Percentiles rank a stretch among this genome's conserved stretches.
These are phyloP conservation scores for Aspergillus aculeatinus DNA, from an alignment of 2,329 filamentous ascomycete genomes.

Conservation along the genomic window DNA sequence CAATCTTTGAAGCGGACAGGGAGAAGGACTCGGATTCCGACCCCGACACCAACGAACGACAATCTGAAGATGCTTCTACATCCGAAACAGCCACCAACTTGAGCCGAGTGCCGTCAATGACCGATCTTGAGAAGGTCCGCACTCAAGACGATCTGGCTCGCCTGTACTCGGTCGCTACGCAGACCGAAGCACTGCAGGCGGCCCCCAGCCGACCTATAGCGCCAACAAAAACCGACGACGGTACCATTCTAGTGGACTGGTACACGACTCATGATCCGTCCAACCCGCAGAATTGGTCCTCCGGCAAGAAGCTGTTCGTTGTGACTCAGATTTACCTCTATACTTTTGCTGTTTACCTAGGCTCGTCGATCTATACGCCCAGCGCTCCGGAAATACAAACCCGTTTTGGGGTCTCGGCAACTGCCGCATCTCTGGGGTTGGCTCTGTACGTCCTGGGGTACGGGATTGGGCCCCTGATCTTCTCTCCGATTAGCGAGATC, in stretches of 20 bases:
- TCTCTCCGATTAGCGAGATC: slow-evolving; percentile 7
- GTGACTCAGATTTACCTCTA: slow-evolving; percentile 7
- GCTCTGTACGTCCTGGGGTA: slow-evolving; percentile 6
- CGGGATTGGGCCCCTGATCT: slow-evolving; percentile 6
- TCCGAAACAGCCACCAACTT: neutral
- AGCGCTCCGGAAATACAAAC: neutral
- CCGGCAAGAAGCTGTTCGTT: neutral
- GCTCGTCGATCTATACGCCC: slow-evolving; percentile 8
- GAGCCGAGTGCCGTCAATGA: slow-evolving; percentile 4
- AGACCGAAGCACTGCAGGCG: slow-evolving; percentile 3
- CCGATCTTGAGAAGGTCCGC: slow-evolving; percentile 4
- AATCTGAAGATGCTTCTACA: neutral
- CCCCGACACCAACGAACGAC: neutral
- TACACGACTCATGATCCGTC: slow-evolving; percentile 1
- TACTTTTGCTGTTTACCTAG: slow-evolving; percentile 10
- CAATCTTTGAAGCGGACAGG: neutral
- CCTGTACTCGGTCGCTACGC: slow-evolving; percentile 1
- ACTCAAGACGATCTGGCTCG: slow-evolving; percentile 2
- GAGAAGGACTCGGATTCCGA: neutral
- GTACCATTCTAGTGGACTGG: slow-evolving; percentile 8
- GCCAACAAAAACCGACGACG: slow-evolving; percentile 2
- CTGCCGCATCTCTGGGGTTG: slow-evolving; percentile 4
- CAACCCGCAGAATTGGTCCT: slow-evolving; percentile 10
- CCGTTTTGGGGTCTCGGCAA: neutral
- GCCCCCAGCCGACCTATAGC: slow-evolving; percentile 3